Conservation (phyloP, 1,284 basidiomycete genomes). For the Marasmius tenuissimus region DNA sequence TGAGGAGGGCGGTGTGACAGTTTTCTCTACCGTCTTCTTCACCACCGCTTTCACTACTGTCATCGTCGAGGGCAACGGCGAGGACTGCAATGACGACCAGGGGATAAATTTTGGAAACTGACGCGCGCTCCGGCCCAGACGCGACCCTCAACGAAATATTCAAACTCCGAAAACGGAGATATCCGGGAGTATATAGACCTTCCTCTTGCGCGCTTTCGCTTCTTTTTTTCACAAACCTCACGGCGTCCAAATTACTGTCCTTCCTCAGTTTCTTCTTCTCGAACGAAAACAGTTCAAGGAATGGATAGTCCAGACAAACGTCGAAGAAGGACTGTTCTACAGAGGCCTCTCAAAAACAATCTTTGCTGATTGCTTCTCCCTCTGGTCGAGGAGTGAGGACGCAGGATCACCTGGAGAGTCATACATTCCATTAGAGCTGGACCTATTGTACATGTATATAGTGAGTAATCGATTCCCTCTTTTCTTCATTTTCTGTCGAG, state of each 20-base stretch:
- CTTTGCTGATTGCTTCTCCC: slow-evolving; percentile 86
- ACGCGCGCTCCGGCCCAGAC: not conserved
- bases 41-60: slow-evolving; percentile 33
- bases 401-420: slow-evolving; percentile 86
- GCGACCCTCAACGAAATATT: not conserved
- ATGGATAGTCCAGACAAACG: slow-evolving; percentile 86
- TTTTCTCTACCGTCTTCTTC: slow-evolving; percentile 24
- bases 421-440: slow-evolving; percentile 44
- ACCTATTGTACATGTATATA: slow-evolving; percentile 5
- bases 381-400: slow-evolving; percentile 82
- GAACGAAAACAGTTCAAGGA: slow-evolving; percentile 37
- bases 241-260: slow-evolving; percentile 81
- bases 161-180: not conserved
- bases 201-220: not conserved
- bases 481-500: slow-evolving; percentile 13
- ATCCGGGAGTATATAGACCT: not conserved
- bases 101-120: not conserved
- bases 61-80: slow-evolving; percentile 26
- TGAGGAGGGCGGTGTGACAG: slow-evolving; percentile 41
- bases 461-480: slow-evolving; percentile 28
- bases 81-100: slow-evolving; percentile 15
- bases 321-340: slow-evolving; percentile 54
- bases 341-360: slow-evolving; percentile 79
- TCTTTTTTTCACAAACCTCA: slow-evolving; percentile 22
- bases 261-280: slow-evolving; percentile 45